phyloP scores from a whole-genome alignment of 805 yeast genomes.

The Ogataea kodamae region DNA sequence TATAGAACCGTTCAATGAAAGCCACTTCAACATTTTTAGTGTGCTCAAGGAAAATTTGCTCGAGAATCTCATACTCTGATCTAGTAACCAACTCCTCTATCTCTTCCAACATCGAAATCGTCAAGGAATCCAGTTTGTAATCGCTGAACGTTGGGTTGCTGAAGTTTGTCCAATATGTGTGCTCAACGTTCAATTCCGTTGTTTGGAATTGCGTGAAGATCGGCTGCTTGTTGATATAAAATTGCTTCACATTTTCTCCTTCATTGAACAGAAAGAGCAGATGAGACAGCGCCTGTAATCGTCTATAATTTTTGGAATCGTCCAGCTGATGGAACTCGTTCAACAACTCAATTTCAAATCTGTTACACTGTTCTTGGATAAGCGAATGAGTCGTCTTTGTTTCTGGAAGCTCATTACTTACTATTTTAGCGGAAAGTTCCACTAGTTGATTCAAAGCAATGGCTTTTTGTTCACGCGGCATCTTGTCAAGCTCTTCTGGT shows the following conservation, averaged over 20 bases:
- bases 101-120: constrained; percentile 52
- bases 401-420: constrained; percentile 48
- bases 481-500: constrained; percentile 54
- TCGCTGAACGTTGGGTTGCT: constrained; percentile 55
- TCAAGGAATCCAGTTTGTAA: constrained; percentile 47
- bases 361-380: constrained; percentile 71
- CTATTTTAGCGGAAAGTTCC: constrained; percentile 61
- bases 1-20: constrained; percentile 73
- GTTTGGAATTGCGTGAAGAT: constrained; percentile 52
- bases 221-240: constrained; percentile 76
- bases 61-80: constrained; percentile 64
- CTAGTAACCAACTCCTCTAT: constrained; percentile 57
- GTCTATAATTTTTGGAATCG: constrained; percentile 59
- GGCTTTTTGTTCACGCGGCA: constrained; percentile 52
- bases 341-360: constrained; percentile 68
- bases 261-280: constrained; percentile 78
- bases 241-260: constrained; percentile 76
- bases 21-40: constrained; percentile 63
- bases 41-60: constrained; percentile 58
- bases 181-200: constrained; percentile 23
- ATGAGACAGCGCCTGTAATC: constrained; percentile 72
- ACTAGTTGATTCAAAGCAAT: constrained; percentile 62
- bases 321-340: constrained; percentile 73
- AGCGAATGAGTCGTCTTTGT: constrained; percentile 33
- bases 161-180: constrained; percentile 53